phyloP scores from a whole-genome alignment of 257 asterid species.

The Thymus mandschuricus region DNA sequence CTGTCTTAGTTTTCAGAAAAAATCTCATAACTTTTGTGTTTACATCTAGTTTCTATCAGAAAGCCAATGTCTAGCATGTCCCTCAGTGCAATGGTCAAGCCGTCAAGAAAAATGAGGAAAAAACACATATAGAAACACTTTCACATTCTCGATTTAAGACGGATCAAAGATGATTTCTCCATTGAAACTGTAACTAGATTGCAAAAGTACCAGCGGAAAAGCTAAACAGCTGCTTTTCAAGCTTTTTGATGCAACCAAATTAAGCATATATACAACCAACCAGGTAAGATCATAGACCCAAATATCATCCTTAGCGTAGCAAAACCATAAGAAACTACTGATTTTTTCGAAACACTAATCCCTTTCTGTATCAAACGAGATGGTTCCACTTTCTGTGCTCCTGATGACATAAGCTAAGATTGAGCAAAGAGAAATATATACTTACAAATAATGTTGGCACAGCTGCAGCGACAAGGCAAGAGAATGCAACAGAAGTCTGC shows the following conservation, averaged over 20 bases:
- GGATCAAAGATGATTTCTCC: background rate
- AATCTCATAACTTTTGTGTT: background rate
- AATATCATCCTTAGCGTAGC: conserved; percentile 3
- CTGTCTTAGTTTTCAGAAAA: background rate
- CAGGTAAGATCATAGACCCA: background rate
- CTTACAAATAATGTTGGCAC: conserved; percentile 82
- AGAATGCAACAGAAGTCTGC: conserved; percentile 72
- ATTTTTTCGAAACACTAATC: background rate
- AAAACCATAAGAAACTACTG: background rate
- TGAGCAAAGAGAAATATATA: conserved; percentile 14
- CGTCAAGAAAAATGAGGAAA: background rate
- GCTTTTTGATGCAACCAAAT: background rate
- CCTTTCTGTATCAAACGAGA: background rate
- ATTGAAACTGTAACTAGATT: background rate
- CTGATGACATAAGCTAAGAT: background rate
- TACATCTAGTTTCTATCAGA: background rate
- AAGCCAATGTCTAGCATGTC: background rate
- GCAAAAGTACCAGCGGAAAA: conserved; percentile 1
- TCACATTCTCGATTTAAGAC: conserved; percentile 1
- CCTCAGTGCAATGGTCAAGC: conserved; percentile 9
- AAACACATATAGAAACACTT: background rate
- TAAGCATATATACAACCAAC: conserved; percentile 7
- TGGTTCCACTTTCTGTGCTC: background rate
- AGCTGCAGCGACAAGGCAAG: conserved; percentile 73
- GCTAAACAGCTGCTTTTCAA: background rate